phyloP scores from a whole-genome alignment of 2,329 filamentous ascomycete species.

The Fusarium longipes region DNA sequence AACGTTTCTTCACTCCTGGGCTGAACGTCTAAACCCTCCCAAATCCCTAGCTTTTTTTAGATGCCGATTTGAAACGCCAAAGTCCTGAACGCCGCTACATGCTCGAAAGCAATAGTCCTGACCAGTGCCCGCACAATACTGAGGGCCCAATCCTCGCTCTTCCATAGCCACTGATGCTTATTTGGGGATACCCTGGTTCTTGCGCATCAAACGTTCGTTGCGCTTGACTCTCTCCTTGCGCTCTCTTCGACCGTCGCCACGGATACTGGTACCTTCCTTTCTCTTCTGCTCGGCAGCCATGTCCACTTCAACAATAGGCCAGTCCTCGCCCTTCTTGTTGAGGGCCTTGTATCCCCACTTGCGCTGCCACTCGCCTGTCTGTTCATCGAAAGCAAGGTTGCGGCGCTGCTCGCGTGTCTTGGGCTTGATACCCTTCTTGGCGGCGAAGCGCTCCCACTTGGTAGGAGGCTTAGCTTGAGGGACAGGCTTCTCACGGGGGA shows the following conservation, averaged over 20 bases:
- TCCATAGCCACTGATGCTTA: constrained; percentile 26
- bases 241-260: constrained; percentile 71
- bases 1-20: constrained; percentile 36
- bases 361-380: constrained; percentile 86
- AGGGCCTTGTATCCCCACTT: constrained; percentile 96
- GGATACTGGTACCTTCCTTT: constrained; percentile 71
- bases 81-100: constrained; percentile 48
- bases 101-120: constrained; percentile 30
- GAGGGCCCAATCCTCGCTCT: constrained; percentile 7
- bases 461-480: constrained; percentile 85
- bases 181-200: constrained; percentile 64
- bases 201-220: constrained; percentile 76
- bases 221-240: constrained; percentile 76
- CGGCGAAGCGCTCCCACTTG: constrained; percentile 96
- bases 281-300: constrained; percentile 73
- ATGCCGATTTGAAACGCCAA: constrained; percentile 47
- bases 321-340: constrained; percentile 87
- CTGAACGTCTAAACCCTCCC: constrained; percentile 30
- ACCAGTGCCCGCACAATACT: constrained; percentile 20
- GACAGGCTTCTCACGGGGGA: constrained; percentile 93
- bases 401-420: constrained; percentile 81
- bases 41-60: constrained; percentile 40
- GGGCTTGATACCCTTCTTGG: constrained; percentile 94
- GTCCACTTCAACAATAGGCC: constrained; percentile 88
- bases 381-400: constrained; percentile 86